These are phyloP conservation scores for Curvularia spicifera DNA, from an alignment of 2,329 filamentous ascomycete genomes.

Conservation along the genomic window DNA sequence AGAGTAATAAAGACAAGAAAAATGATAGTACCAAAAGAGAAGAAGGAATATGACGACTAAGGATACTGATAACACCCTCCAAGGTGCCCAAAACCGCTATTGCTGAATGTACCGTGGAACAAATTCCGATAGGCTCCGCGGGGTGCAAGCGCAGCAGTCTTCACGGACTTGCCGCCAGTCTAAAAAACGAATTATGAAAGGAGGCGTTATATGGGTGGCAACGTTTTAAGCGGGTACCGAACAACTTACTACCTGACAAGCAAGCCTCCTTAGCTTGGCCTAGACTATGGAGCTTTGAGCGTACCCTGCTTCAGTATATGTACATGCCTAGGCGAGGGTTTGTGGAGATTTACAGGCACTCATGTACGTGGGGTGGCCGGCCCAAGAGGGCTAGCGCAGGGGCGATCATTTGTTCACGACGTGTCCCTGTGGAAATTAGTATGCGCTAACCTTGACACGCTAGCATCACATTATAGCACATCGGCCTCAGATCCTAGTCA, in stretches of 20 bases:
- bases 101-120: background rate
- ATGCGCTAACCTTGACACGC: background rate
- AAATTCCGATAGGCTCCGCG: background rate
- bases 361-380: background rate
- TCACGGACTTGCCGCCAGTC: background rate
- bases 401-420: background rate
- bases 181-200: background rate
- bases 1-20: background rate
- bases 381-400: background rate
- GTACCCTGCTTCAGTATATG: background rate
- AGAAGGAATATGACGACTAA: background rate
- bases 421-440: background rate
- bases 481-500: background rate
- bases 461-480: background rate
- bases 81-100: background rate
- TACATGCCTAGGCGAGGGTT: background rate
- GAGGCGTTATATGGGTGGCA: background rate
- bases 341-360: background rate
- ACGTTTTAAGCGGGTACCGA: background rate
- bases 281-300: background rate
- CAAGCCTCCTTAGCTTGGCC: background rate
- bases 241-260: background rate
- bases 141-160: background rate
- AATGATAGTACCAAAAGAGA: background rate
- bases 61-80: background rate